These are phyloP conservation scores for Vitis hybrid DNA, from an alignment of 177 flowering plant genomes.

Conservation along the genomic window DNA sequence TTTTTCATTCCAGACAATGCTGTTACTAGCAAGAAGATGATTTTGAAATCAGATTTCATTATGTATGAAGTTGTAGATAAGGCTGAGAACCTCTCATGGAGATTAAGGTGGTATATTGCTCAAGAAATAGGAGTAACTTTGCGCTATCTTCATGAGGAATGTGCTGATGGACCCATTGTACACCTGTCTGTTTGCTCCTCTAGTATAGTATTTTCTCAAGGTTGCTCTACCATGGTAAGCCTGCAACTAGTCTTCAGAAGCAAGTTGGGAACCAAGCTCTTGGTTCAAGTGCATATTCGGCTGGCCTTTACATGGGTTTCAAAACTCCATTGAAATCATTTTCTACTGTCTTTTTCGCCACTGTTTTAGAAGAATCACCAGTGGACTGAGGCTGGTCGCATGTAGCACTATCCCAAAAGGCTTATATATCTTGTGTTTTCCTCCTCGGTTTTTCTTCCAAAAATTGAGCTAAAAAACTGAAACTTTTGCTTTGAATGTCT, in stretches of 20 bases:
- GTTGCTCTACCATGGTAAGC: constrained; percentile 30
- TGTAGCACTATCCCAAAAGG: too few relatives aligned
- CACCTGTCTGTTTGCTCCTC: constrained; percentile 34
- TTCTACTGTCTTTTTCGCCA: too few relatives aligned
- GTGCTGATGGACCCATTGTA: constrained; percentile 37
- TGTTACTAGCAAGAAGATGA: not conserved
- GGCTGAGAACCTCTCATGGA: constrained; percentile 40
- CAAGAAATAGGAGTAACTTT: constrained; percentile 35
- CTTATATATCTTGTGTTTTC: too few relatives aligned
- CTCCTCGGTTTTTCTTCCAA: too few relatives aligned
- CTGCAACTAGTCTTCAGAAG: too few relatives aligned
- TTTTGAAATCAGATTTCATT: not conserved
- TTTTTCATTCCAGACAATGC: too few relatives aligned
- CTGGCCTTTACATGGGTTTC: too few relatives aligned
- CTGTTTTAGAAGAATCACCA: too few relatives aligned
- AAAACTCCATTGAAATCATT: too few relatives aligned
- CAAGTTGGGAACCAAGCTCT: too few relatives aligned
- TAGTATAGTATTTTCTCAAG: constrained; percentile 20
- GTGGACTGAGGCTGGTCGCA: not conserved
- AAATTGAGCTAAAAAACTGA: constrained; percentile 1
- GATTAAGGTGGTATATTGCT: constrained; percentile 36
- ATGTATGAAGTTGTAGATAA: constrained; percentile 23
- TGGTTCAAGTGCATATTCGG: too few relatives aligned
- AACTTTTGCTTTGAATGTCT: not conserved
- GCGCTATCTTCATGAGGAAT: constrained; percentile 54